These are phyloP conservation scores for Dispira simplex DNA, from an alignment of 192 early-diverging fungal genomes.

Conservation along the genomic window DNA sequence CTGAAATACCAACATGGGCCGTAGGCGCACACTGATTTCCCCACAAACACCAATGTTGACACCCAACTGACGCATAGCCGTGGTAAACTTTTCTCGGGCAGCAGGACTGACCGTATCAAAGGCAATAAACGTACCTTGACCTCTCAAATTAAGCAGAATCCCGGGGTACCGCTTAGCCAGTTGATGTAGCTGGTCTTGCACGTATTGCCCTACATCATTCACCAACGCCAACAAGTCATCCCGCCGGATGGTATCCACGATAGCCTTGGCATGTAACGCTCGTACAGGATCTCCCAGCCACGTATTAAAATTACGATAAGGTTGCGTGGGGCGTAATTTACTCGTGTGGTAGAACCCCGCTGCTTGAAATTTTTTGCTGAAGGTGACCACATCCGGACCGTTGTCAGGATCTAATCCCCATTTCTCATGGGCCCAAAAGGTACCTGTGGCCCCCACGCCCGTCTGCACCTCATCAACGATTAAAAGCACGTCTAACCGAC, in stretches of 20 bases:
- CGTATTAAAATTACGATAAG: constrained; percentile 58
- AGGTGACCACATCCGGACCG: constrained; percentile 61
- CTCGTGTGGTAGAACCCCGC: constrained; percentile 50
- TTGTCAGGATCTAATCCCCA: constrained; percentile 35
- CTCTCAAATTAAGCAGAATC: constrained; percentile 31
- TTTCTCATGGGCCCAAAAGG: constrained; percentile 65
- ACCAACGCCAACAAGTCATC: constrained; percentile 35
- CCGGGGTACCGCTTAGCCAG: constrained; percentile 31
- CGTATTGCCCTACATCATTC: constrained; percentile 31
- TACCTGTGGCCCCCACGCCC: constrained; percentile 52
- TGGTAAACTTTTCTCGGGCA: constrained; percentile 40
- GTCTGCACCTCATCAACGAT: constrained; percentile 76
- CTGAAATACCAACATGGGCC: too few species aligned
- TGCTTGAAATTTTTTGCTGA: constrained; percentile 65
- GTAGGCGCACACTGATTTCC: constrained; percentile 35
- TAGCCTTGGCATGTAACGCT: constrained; percentile 39
- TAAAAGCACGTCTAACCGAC: constrained; percentile 36
- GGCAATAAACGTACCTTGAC: too few species aligned
- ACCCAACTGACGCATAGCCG: constrained; percentile 35
- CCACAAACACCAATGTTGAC: constrained; percentile 59
- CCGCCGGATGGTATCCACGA: constrained; percentile 39
- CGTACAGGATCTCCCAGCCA: constrained; percentile 63
- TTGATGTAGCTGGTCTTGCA: constrained; percentile 30
- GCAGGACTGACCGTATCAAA: constrained; percentile 45
- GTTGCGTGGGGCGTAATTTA: constrained; percentile 37